A percentile compares a stretch with the other conserved stretches of the same genome.
phyloP scores from a whole-genome alignment of 2,329 filamentous ascomycete genomes.

The Colletotrichum sp. region DNA sequence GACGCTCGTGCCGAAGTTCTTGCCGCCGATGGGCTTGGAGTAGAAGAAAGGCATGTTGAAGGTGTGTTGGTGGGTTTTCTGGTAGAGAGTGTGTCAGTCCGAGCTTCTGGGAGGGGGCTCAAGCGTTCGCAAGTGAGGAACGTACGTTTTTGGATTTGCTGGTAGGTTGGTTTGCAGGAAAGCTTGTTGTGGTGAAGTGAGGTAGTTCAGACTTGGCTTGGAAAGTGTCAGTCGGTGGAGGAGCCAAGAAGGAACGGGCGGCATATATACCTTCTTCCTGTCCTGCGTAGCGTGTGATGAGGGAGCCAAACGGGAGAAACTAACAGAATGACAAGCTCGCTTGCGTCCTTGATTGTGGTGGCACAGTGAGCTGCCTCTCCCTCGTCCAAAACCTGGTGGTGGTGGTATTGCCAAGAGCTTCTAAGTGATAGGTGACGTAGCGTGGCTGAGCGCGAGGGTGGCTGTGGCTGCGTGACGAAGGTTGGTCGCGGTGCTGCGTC shows the following conservation, averaged over 20 bases:
- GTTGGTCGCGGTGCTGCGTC: neutral
- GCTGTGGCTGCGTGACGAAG: neutral
- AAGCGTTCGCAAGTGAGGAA: neutral
- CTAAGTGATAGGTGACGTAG: neutral
- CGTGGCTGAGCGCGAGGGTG: neutral
- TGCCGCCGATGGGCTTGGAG: slow-evolving; percentile 49
- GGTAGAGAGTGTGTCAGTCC: neutral
- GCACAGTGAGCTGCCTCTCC: neutral
- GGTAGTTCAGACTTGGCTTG: neutral
- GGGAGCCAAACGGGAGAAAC: neutral
- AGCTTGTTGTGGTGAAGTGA: neutral
- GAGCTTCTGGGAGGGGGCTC: neutral
- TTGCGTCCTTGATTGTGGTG: neutral
- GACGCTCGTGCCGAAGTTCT: slow-evolving; percentile 56
- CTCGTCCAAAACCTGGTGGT: neutral
- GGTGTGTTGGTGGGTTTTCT: neutral
- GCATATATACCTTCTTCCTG: neutral
- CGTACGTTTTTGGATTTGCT: neutral
- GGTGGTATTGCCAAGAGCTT: neutral
- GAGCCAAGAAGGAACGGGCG: neutral
- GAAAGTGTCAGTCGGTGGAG: neutral
- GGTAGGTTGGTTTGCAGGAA: neutral
- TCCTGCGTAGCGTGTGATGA: slow-evolving; percentile 5
- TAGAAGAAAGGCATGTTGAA: slow-evolving; percentile 52
- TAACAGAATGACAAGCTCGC: neutral